Evolutionary conservation across 352 stramenopile species (phyloP).

Genomic region (Pythium plurisporium): DNA sequence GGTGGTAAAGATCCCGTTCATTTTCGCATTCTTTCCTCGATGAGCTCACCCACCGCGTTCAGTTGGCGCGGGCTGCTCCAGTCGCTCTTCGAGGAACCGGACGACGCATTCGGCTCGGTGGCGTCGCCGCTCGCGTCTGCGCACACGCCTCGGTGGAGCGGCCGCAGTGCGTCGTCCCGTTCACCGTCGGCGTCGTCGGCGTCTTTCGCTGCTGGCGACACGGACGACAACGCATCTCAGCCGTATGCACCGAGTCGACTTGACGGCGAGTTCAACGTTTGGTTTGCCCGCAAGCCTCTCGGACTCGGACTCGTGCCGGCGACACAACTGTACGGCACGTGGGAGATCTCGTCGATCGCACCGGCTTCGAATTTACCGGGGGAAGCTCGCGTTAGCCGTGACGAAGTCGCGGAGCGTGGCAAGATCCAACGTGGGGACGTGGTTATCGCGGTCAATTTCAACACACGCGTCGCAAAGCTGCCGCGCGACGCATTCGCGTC

Average conservation of each 20-base stretch:
- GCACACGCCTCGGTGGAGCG: constrained; percentile 11
- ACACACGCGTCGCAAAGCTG: constrained; percentile 39
- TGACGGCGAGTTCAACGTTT: constrained; percentile 68
- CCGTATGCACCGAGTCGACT: constrained; percentile 42
- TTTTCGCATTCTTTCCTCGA: neutral
- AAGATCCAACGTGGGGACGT: constrained; percentile 52
- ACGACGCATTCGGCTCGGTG: constrained; percentile 3
- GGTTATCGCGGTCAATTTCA: constrained; percentile 64
- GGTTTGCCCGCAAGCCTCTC: constrained; percentile 58
- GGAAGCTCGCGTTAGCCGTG: too few species aligned
- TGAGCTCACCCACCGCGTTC: constrained; percentile 1
- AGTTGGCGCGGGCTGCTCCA: constrained; percentile 17
- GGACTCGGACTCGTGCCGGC: constrained; percentile 73
- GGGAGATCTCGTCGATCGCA: constrained; percentile 47
- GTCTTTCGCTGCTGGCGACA: neutral
- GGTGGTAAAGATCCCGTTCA: neutral
- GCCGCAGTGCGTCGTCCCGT: neutral
- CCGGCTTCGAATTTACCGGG: too few species aligned
- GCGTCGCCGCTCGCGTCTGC: constrained; percentile 12
- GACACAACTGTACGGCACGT: constrained; percentile 74
- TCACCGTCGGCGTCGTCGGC: neutral
- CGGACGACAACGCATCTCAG: constrained; percentile 13
- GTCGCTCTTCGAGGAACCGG: constrained; percentile 13
- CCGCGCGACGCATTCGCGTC: constrained; percentile 37
- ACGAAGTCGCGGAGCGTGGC: constrained; percentile 6